phyloP scores from a whole-genome alignment of 257 asterid species.

The Verbascum thapsus region DNA sequence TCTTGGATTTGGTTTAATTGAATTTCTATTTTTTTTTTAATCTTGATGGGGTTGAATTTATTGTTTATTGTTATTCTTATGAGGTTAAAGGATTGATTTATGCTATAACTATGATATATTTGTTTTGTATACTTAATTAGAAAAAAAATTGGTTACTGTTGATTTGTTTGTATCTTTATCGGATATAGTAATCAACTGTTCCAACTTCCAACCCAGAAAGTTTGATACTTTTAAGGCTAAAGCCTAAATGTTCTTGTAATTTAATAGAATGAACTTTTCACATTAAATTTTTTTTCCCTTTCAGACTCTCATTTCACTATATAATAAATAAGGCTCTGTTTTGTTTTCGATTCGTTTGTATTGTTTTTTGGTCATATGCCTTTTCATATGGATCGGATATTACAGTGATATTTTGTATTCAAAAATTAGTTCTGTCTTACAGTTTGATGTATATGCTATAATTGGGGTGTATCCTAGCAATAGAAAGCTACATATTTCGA shows the following conservation, averaged over 20 bases:
- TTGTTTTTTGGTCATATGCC: no score
- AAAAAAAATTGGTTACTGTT: no score
- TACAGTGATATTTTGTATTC: neutral
- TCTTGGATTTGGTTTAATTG: neutral
- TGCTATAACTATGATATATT: neutral
- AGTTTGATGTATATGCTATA: neutral
- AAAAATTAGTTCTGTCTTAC: neutral
- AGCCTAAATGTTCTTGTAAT: no score
- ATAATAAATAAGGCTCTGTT: neutral
- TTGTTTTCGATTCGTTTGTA: neutral
- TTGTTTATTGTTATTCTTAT: constrained; percentile 1
- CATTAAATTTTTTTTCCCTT: neutral
- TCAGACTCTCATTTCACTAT: neutral
- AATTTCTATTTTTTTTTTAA: neutral
- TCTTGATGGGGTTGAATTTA: neutral
- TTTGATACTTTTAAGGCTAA: no score
- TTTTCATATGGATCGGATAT: neutral
- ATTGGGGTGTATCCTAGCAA: constrained; percentile 1
- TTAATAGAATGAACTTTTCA: neutral
- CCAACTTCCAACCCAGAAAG: no score
- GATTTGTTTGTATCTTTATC: no score
- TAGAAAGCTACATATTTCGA: neutral
- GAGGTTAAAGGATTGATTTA: constrained; percentile 1
- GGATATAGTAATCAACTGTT: no score
- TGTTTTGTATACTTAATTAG: no score